These are phyloP conservation scores for Colletotrichum filicis DNA, from an alignment of 2,329 filamentous ascomycete genomes.

Conservation along the genomic window DNA sequence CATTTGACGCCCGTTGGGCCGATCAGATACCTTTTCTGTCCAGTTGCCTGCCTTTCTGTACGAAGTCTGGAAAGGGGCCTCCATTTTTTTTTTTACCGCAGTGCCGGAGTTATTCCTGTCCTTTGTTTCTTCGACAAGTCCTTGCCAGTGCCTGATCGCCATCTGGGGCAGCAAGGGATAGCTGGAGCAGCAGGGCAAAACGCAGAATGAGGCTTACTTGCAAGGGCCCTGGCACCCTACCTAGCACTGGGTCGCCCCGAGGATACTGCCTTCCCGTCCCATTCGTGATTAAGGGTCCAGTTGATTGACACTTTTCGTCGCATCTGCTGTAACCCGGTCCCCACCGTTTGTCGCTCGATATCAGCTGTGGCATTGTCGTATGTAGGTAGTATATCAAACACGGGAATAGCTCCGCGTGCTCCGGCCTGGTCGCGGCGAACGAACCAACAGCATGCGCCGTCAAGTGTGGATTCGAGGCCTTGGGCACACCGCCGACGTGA, in stretches of 20 bases:
- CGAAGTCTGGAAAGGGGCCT: not conserved
- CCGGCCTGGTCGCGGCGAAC: not conserved
- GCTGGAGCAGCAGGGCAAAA: not conserved
- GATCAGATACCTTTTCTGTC: not conserved
- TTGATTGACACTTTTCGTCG: not conserved
- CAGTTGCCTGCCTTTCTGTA: not conserved
- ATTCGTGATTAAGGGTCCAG: constrained; percentile 7
- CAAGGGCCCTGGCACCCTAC: constrained; percentile 20
- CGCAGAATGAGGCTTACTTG: constrained; percentile 33
- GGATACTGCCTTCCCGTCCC: not conserved
- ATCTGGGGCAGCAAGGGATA: constrained; percentile 12
- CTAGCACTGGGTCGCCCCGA: not conserved
- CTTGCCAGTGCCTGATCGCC: constrained; percentile 25
- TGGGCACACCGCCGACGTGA: constrained; percentile 15
- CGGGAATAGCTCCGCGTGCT: not conserved
- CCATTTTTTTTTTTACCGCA: not conserved
- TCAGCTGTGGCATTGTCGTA: not conserved
- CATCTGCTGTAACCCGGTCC: not conserved
- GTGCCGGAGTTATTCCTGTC: not conserved
- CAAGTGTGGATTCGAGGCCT: not conserved
- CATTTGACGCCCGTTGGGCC: not conserved
- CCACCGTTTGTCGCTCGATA: not conserved
- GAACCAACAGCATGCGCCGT: not conserved
- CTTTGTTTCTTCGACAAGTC: not conserved
- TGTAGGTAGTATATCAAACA: not conserved